Evolutionary conservation across 768 basidiomycete genomes (phyloP).

Genomic region (Mycena olivaceomarginata): DNA sequence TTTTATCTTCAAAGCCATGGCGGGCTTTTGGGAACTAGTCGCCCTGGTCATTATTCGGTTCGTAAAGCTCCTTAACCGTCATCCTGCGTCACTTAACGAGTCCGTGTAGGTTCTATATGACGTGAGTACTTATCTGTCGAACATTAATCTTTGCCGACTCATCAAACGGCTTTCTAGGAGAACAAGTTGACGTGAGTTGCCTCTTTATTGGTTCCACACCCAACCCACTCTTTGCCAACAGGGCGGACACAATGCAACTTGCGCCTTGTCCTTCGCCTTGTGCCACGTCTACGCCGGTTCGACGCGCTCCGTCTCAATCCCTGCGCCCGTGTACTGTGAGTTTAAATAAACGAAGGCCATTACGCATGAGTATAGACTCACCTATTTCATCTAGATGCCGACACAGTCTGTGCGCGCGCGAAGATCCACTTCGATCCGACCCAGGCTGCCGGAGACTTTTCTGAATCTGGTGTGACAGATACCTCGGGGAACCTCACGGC

Average conservation of each 20-base stretch:
- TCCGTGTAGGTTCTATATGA: slow-evolving; percentile 61
- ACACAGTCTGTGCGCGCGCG: slow-evolving; percentile 82
- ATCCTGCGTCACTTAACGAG: neutral
- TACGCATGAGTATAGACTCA: neutral
- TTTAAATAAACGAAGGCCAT: neutral
- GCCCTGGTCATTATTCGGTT: slow-evolving; percentile 68
- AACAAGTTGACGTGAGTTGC: slow-evolving; percentile 75
- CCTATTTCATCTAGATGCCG: slow-evolving; percentile 71
- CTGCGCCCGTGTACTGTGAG: slow-evolving; percentile 90
- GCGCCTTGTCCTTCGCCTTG: slow-evolving; percentile 80
- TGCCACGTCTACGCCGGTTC: slow-evolving; percentile 90
- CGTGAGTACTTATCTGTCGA: slow-evolving; percentile 52
- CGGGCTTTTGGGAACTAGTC: slow-evolving; percentile 85
- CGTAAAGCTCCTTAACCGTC: slow-evolving; percentile 45
- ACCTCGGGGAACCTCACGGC: slow-evolving; percentile 62
- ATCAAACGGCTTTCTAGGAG: slow-evolving; percentile 52
- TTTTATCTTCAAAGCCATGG: slow-evolving; percentile 88
- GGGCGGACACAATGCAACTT: slow-evolving; percentile 83
- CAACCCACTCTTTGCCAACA: slow-evolving; percentile 47
- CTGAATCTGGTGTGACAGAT: slow-evolving; percentile 55
- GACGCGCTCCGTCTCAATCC: slow-evolving; percentile 91
- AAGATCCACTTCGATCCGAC: slow-evolving; percentile 79
- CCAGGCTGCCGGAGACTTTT: slow-evolving; percentile 61
- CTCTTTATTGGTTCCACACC: neutral
- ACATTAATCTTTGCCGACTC: neutral